Conservation (phyloP, 2,329 filamentous ascomycete species). For the Exophiala lecanii-corni region DNA sequence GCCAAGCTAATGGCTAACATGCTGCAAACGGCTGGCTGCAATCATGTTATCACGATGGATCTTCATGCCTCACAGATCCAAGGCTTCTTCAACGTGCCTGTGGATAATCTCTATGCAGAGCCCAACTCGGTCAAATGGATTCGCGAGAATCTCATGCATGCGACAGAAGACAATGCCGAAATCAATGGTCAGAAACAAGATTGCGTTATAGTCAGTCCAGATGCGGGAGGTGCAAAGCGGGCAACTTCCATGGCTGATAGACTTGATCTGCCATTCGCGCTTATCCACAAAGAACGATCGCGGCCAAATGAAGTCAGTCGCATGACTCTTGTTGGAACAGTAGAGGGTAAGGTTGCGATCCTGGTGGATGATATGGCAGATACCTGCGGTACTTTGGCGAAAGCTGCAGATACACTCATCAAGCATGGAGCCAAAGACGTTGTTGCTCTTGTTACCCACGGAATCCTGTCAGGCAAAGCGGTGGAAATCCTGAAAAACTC, state of each 20-base stretch:
- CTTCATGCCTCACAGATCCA: slow-evolving; percentile 90
- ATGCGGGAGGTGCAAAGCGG: slow-evolving; percentile 89
- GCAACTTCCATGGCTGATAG: slow-evolving; percentile 91
- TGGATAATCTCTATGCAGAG: slow-evolving; percentile 85
- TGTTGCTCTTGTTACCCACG: slow-evolving; percentile 92
- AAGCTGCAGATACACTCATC: slow-evolving; percentile 85
- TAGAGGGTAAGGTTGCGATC: slow-evolving; percentile 85
- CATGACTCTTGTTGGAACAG: slow-evolving; percentile 95
- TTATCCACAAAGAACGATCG: slow-evolving; percentile 95
- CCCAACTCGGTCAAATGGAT: slow-evolving; percentile 91
- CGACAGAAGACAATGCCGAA: slow-evolving; percentile 46
- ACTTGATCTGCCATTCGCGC: slow-evolving; percentile 81
- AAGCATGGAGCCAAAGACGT: slow-evolving; percentile 82
- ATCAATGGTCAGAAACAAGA: slow-evolving; percentile 22
- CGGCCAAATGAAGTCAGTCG: slow-evolving; percentile 86
- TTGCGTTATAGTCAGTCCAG: slow-evolving; percentile 89
- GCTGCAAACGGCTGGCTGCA: slow-evolving; percentile 90
- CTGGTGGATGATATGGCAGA: slow-evolving; percentile 98
- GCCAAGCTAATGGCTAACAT: slow-evolving; percentile 96
- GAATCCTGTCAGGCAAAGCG: slow-evolving; percentile 81
- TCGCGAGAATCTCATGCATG: slow-evolving; percentile 71
- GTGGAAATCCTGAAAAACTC: slow-evolving; percentile 81
- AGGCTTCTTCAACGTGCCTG: slow-evolving; percentile 86
- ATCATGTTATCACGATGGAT: slow-evolving; percentile 94
- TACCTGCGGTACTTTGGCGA: slow-evolving; percentile 82